These are phyloP conservation scores for Bryopsis sp. DNA, from an alignment of 139 green algal species.

Conservation along the genomic window DNA sequence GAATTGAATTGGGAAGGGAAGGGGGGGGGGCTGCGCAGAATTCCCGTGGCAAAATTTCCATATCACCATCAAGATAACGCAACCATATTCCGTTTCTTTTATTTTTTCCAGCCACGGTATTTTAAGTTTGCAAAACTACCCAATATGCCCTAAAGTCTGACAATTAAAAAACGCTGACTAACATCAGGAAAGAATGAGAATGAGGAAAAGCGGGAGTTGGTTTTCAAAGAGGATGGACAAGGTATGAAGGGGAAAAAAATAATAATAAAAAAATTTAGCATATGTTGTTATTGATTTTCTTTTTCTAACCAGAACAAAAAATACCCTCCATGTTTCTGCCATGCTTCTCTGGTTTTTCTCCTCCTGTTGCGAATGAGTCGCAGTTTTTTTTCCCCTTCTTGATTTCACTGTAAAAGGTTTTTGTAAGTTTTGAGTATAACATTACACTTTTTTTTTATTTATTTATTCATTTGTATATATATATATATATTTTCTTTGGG, in stretches of 20 bases:
- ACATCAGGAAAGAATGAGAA: conserved; percentile 55
- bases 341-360: neutral
- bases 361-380: neutral
- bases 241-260: conserved; percentile 10
- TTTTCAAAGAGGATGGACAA: conserved; percentile 91
- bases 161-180: too few species aligned
- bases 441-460: too few species aligned
- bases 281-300: neutral
- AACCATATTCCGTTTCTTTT: neutral
- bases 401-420: neutral
- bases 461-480: too few species aligned
- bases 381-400: neutral
- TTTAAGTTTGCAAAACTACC: neutral
- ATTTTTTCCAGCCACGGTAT: neutral
- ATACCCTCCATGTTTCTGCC: neutral
- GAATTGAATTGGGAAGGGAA: neutral
- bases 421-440: too few species aligned
- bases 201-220: conserved; percentile 85
- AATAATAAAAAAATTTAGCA: neutral
- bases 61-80: neutral
- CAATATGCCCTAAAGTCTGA: neutral
- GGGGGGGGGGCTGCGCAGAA: neutral
- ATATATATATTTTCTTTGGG: too few species aligned
- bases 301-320: neutral
- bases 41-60: neutral